A percentile compares a stretch with the other conserved stretches of the same genome.
phyloP scores from a whole-genome alignment of 2,329 filamentous ascomycete species.

The Phaeoacremonium minimum region DNA sequence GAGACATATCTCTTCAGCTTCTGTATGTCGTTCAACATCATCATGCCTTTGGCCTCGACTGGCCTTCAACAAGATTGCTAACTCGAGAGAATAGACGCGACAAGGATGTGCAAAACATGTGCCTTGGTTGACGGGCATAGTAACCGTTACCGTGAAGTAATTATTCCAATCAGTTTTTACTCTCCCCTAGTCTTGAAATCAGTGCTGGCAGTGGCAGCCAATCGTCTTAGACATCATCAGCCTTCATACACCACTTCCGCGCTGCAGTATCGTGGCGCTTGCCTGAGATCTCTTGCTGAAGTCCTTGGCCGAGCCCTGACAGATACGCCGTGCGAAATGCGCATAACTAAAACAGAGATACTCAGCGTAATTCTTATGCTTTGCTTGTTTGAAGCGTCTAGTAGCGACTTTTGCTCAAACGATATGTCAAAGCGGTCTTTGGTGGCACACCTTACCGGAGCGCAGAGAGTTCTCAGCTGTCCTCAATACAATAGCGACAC shows the following conservation, averaged over 20 bases:
- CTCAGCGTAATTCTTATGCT: neutral
- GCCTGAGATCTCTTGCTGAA: neutral
- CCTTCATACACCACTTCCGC: neutral
- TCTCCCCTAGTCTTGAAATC: neutral
- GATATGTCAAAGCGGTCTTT: neutral
- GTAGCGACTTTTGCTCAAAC: neutral
- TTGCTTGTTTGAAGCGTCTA: neutral
- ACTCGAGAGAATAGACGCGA: no score
- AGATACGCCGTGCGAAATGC: neutral
- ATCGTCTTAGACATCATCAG: neutral
- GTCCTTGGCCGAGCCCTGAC: neutral
- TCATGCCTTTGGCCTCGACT: no score
- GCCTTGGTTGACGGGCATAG: neutral
- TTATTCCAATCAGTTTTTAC: neutral
- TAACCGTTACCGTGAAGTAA: neutral
- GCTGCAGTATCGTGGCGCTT: neutral
- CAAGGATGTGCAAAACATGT: neutral
- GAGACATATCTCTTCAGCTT: no score
- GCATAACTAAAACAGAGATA: neutral
- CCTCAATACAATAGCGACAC: neutral
- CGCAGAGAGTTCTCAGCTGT: neutral
- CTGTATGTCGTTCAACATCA: no score
- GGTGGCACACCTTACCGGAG: neutral
- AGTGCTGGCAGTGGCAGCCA: neutral
- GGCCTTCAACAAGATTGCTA: no score